phyloP scores from a whole-genome alignment of 768 basidiomycete genomes.

The Leccinum arenicola region DNA sequence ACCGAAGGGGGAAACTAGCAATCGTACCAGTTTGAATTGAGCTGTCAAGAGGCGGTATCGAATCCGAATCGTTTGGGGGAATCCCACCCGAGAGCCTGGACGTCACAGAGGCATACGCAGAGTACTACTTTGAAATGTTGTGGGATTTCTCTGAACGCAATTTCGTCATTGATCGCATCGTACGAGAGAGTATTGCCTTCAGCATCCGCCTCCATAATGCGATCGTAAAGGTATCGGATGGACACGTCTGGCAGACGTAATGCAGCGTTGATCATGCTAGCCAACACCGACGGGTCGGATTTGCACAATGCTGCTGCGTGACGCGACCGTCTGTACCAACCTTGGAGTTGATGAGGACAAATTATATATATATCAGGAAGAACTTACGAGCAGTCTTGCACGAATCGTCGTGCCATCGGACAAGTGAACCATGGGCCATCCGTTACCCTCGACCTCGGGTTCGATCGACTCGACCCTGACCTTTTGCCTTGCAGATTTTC shows the following conservation, averaged over 20 bases:
- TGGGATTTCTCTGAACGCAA: constrained; percentile 77
- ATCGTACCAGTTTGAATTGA: constrained; percentile 68
- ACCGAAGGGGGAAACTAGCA: constrained; percentile 88
- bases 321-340: constrained; percentile 83
- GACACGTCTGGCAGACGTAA: constrained; percentile 84
- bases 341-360: constrained; percentile 34
- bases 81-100: constrained; percentile 42
- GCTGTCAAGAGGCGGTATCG: constrained; percentile 72
- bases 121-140: constrained; percentile 51
- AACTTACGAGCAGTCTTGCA: constrained; percentile 70
- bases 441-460: constrained; percentile 42
- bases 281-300: constrained; percentile 60
- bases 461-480: constrained; percentile 72
- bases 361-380: background rate
- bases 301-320: constrained; percentile 72
- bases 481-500: constrained; percentile 52
- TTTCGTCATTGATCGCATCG: constrained; percentile 57
- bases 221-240: constrained; percentile 60
- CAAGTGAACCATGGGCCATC: constrained; percentile 80
- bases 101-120: constrained; percentile 56
- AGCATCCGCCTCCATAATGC: constrained; percentile 53
- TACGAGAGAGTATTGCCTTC: constrained; percentile 45
- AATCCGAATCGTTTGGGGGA: constrained; percentile 56
- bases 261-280: constrained; percentile 82
- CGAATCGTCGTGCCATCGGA: constrained; percentile 64